Evolutionary conservation across 1,284 basidiomycete species (phyloP).

Genomic region (Xanthoconium separans): DNA sequence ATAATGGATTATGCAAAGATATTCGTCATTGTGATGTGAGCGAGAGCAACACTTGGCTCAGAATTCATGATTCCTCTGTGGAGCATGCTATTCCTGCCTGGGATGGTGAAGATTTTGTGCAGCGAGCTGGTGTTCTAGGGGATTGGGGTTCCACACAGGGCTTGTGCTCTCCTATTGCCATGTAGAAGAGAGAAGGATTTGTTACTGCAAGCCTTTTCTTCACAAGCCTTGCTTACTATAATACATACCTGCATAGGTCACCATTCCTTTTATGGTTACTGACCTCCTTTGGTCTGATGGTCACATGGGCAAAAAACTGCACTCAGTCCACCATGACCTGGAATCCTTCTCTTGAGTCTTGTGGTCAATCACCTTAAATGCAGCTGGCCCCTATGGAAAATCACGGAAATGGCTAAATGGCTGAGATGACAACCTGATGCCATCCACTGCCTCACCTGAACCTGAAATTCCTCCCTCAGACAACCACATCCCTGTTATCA

Average conservation of each 20-base stretch:
- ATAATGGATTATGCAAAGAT: not conserved
- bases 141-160: not conserved
- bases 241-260: not conserved
- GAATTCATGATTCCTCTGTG: not conserved
- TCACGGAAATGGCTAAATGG: not conserved
- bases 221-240: no score
- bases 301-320: no score
- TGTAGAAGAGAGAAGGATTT: not conserved
- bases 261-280: not conserved
- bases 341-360: not conserved
- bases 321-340: not conserved
- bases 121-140: not conserved
- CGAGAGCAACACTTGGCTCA: not conserved
- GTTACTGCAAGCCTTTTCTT: no score
- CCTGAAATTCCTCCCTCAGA: no score
- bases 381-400: not conserved
- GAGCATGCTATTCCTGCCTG: no score
- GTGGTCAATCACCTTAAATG: not conserved
- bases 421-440: no score
- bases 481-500: no score
- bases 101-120: not conserved
- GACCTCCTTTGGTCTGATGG: not conserved
- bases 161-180: not conserved
- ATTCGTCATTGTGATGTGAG: not conserved
- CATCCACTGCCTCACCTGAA: no score